Base-by-base conservation (phyloP, 2,329 filamentous ascomycete species). In the Zymoseptoria passerinii region DNA sequence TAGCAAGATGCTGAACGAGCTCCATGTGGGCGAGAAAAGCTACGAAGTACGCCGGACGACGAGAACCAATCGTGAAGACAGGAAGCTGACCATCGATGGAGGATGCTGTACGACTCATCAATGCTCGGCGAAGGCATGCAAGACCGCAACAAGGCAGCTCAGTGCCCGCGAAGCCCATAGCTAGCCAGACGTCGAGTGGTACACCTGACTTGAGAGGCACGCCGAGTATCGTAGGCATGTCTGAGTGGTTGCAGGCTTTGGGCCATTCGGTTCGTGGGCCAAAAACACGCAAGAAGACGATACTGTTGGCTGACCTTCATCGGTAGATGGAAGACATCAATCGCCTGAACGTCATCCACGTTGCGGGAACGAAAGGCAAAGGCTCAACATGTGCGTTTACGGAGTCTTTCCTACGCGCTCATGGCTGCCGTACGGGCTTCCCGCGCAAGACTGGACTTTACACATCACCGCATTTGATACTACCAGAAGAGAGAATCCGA, bases 311-410 rank as follows among this genome's bases (percentile, higher is more conserved):
- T 20, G 7, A 28, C 8, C 23, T 13, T 49, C 13, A 19, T 50
- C 48, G 8, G 19, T 19, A 66, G 65, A 54, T 59, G 40, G 57
- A 58, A 29, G 62, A 64, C 23, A 50, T 68, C 50, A 63, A 65
- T 40, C 1, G 18, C 2, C 53, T 68, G 10, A 66, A 65, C 56
- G 74, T 80, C 65, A 84, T 96, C 60, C 92, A 96, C 70, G 84
- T 96, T 50, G 89, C 92, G 0, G 92, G 92, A 8, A 96, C 92
- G 1, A 96, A 96, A 73, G 92, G 92, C 58, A 97, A 96, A 73
- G 92, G 92, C 28, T 92, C 89, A 4, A 90, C 90, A 0, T 90
- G 88, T 67, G 87, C 90, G 6, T 92, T 91, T 71, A 81, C 89
- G 8, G 89, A 90, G 20, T 84, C 85, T 1, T 87, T 95, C 63